Evolutionary conservation across 1,139 yeast genomes (phyloP), one percentile per base, ranked within the genome.

Genomic region (Chernovozyma sophiae-reginae): DNA sequence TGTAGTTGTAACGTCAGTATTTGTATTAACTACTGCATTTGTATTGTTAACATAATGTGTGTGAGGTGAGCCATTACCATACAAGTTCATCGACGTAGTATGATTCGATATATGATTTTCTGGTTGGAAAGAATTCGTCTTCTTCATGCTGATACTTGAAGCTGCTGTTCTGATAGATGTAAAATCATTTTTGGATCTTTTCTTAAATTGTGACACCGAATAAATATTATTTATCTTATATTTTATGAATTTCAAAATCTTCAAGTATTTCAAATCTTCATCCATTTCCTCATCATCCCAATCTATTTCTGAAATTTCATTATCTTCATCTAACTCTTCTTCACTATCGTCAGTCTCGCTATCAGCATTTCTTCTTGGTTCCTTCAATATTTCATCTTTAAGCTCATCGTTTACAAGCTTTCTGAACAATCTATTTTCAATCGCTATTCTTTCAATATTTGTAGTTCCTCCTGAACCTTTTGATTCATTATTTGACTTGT

Each of bases 281-380:
- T 69, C 74, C 69, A 70, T 59, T 25, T 68, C 67, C 44, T 70
- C 75, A 45, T 70, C 74, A 42, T 71, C 77, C 76, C 76, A 70
- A 47, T 70, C 76, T 13, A 69, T 68, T 16, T 56, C 53, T 22
- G 48, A 47, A 12, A 43, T 46, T 13, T 42, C 39, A 7, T 43
- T 47, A 29, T 48, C 52, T 7, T 46, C 51, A 30, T 48, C 52
- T 8, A 46, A 52, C 11, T 56, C 60, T 17, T 61, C 70, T 14
- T 56, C 62, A 17, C 62, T 65, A 3, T 64, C 68, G n/a, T 59
- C 65, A 16, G 56, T 60, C 12, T 52, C 47, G 20, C 53, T 51
- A 26, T 54, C 53, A 18, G 26, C 42, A 36, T 31, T 37, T 24
- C 33, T 32, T 32, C 38, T 28, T 17, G 59, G 64, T 33, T 65